phyloP scores from a whole-genome alignment of 2,329 filamentous ascomycete genomes.

The Cordyceps pruinosa region DNA sequence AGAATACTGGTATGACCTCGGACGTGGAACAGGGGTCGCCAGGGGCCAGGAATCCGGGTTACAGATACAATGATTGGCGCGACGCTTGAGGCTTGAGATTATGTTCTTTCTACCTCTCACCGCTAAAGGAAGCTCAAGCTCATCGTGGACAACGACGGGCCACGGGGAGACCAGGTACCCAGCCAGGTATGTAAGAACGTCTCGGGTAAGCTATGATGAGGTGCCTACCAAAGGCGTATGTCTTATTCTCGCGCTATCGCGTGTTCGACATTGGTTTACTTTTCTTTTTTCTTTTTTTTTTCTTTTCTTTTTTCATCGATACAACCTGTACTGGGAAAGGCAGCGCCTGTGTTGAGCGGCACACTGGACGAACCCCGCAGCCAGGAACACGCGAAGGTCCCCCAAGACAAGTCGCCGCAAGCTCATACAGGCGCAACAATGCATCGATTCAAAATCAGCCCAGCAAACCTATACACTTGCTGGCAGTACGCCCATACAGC shows the following conservation, averaged over 20 bases:
- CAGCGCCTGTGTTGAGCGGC: too few species aligned
- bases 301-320: too few species aligned
- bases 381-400: neutral
- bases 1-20: constrained; percentile 15
- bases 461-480: neutral
- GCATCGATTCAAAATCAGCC: neutral
- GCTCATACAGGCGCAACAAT: neutral
- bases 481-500: too few species aligned
- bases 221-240: too few species aligned
- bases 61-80: constrained; percentile 12
- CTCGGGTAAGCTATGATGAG: too few species aligned
- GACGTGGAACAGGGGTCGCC: constrained; percentile 10
- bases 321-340: too few species aligned
- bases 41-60: constrained; percentile 6
- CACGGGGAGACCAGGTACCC: too few species aligned
- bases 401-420: neutral
- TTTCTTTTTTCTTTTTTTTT: too few species aligned
- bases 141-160: neutral
- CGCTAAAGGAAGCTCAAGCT: constrained; percentile 17
- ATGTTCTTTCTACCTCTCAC: constrained; percentile 18
- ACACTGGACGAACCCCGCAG: neutral
- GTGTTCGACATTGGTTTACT: too few species aligned
- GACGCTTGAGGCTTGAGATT: neutral
- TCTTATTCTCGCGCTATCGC: too few species aligned
- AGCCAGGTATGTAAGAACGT: neutral